Percentiles rank a stretch among this genome's conserved stretches.
Conservation (phyloP, 768 basidiomycete species). For the Amyloporia xantha region DNA sequence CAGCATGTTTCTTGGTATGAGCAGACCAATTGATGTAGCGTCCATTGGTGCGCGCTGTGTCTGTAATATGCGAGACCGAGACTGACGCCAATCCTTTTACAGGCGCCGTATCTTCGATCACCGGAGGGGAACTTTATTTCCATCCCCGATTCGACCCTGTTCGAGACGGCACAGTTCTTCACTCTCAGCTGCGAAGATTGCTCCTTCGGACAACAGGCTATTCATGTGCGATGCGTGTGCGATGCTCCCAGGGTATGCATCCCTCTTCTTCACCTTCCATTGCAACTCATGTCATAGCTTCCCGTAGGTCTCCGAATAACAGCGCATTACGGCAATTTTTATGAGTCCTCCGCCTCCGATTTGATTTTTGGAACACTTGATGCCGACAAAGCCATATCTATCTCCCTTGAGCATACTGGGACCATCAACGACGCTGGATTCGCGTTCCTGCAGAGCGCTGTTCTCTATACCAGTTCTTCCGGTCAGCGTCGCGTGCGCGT, state of each 20-base stretch:
- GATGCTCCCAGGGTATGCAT: conserved; percentile 73
- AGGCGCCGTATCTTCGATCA: conserved; percentile 63
- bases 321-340: conserved; percentile 69
- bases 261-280: conserved; percentile 5
- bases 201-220: conserved; percentile 67
- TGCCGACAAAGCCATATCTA: conserved; percentile 74
- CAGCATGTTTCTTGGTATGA: conserved; percentile 81
- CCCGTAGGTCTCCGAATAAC: conserved; percentile 53
- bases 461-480: conserved; percentile 71
- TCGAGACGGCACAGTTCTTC: conserved; percentile 57
- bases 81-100: not conserved
- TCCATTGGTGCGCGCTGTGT: conserved; percentile 56
- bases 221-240: conserved; percentile 73
- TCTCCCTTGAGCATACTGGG: conserved; percentile 66
- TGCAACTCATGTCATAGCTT: not conserved
- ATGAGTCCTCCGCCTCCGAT: conserved; percentile 60
- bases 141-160: conserved; percentile 80
- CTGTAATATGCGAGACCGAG: not conserved
- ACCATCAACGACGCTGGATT: conserved; percentile 63
- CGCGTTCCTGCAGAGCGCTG: conserved; percentile 79
- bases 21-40: conserved; percentile 76
- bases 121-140: conserved; percentile 89
- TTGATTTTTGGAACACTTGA: conserved; percentile 75
- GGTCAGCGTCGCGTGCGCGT: conserved; percentile 83
- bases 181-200: conserved; percentile 72